phyloP scores from a whole-genome alignment of 768 basidiomycete species.

The Suillus spraguei region DNA sequence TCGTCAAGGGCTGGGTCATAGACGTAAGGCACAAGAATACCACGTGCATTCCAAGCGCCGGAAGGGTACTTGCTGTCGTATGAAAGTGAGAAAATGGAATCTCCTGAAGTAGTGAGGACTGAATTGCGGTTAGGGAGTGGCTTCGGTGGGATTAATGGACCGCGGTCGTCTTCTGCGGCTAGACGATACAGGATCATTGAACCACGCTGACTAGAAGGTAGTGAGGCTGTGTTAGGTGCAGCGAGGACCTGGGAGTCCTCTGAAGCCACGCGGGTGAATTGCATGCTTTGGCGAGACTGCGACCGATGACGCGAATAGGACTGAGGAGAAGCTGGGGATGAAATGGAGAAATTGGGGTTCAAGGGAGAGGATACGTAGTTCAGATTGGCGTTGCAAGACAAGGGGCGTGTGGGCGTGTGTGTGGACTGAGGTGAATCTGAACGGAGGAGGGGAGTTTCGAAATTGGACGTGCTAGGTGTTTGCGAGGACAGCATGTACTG shows the following conservation, averaged over 20 bases:
- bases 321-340: slow-evolving; percentile 19
- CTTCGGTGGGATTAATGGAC: slow-evolving; percentile 36
- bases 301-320: slow-evolving; percentile 36
- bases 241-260: slow-evolving; percentile 47
- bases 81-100: slow-evolving; percentile 50
- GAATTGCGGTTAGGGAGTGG: slow-evolving; percentile 38
- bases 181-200: slow-evolving; percentile 74
- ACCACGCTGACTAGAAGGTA: slow-evolving; percentile 38
- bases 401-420: slow-evolving; percentile 29
- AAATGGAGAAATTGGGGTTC: slow-evolving; percentile 41
- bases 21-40: slow-evolving; percentile 63
- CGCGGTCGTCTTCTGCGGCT: slow-evolving; percentile 37
- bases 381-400: slow-evolving; percentile 19
- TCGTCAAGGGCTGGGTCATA: slow-evolving; percentile 68
- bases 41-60: slow-evolving; percentile 30
- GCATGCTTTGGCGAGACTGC: slow-evolving; percentile 41
- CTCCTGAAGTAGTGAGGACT: slow-evolving; percentile 52
- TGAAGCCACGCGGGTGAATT: slow-evolving; percentile 46
- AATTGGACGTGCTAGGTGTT: slow-evolving; percentile 29
- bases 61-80: slow-evolving; percentile 70
- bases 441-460: slow-evolving; percentile 34
- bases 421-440: slow-evolving; percentile 15
- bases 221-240: slow-evolving; percentile 23
- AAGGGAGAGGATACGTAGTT: slow-evolving; percentile 55
- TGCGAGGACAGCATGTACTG: slow-evolving; percentile 13